These are phyloP conservation scores for Beauveria sp. DNA, from an alignment of 2,329 filamentous ascomycete genomes.

Conservation along the genomic window DNA sequence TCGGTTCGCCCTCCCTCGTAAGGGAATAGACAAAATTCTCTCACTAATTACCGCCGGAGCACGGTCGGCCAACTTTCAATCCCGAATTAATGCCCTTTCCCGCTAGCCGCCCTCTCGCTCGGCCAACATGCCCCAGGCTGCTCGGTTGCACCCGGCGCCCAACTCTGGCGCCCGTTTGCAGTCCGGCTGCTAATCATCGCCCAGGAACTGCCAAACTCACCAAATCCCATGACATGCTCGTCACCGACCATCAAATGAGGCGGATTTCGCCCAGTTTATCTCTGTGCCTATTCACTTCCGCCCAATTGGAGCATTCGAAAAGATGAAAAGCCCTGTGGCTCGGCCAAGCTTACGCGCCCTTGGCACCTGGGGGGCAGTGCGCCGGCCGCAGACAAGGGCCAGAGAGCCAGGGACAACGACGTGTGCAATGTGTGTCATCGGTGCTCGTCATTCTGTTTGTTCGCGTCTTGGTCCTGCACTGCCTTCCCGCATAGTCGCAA, in stretches of 20 bases:
- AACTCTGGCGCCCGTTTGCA: background rate
- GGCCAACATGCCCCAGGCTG: background rate
- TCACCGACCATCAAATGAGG: background rate
- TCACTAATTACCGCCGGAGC: background rate
- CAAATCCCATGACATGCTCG: background rate
- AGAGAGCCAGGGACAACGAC: background rate
- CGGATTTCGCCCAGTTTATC: too few species aligned
- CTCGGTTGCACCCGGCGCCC: background rate
- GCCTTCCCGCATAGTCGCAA: background rate
- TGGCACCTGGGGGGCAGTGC: slow-evolving; percentile 2
- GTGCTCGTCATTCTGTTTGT: background rate
- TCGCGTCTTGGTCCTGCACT: background rate
- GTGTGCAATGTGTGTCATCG: background rate
- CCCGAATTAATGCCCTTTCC: background rate
- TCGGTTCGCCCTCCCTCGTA: background rate
- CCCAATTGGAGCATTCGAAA: background rate
- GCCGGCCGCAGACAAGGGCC: background rate
- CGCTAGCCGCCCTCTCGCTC: background rate
- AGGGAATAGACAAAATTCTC: background rate
- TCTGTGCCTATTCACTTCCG: too few species aligned
- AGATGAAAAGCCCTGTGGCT: background rate
- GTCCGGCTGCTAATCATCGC: background rate
- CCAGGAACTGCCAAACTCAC: background rate
- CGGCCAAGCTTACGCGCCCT: background rate
- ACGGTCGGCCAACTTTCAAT: background rate